Percentiles rank a stretch among this genome's conserved stretches.
phyloP scores from a whole-genome alignment of 345 rosid genomes.

The Citrus hindsii region DNA sequence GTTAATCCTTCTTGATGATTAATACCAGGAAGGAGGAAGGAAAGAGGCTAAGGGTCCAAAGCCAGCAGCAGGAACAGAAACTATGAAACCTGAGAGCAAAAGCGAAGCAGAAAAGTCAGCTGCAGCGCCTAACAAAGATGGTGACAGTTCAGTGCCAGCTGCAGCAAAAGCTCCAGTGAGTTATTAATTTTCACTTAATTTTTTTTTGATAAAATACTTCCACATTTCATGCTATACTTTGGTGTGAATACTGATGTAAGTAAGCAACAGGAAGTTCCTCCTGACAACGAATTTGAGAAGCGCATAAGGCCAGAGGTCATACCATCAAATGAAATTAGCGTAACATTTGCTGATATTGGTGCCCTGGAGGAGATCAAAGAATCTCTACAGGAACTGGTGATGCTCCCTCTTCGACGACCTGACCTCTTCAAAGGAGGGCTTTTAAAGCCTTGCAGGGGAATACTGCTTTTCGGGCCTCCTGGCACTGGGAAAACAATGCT shows the following conservation, averaged over 20 bases:
- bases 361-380: constrained; percentile 88
- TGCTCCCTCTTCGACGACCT: constrained; percentile 94
- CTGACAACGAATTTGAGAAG: constrained; percentile 96
- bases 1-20: not conserved
- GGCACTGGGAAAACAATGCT: constrained; percentile 98
- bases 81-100: constrained; percentile 33
- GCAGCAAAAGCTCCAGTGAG: constrained; percentile 49
- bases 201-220: not conserved
- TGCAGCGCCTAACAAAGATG: constrained; percentile 35
- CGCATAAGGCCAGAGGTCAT: constrained; percentile 94
- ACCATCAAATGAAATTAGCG: constrained; percentile 70
- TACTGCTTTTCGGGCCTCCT: constrained; percentile 96
- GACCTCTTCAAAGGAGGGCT: constrained; percentile 88
- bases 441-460: constrained; percentile 91
- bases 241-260: not conserved
- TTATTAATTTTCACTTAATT: not conserved
- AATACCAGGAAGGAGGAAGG: constrained; percentile 38
- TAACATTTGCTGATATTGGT: constrained; percentile 80
- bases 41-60: constrained; percentile 26
- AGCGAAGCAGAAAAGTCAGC: constrained; percentile 41
- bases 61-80: constrained; percentile 37
- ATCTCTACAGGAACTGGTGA: constrained; percentile 87
- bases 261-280: constrained; percentile 56
- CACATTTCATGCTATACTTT: not conserved
- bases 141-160: constrained; percentile 26